Evolutionary conservation across 305 asterid genomes (phyloP), one percentile per base, ranked within the genome.

Genomic region (Fraxinus ornus): DNA sequence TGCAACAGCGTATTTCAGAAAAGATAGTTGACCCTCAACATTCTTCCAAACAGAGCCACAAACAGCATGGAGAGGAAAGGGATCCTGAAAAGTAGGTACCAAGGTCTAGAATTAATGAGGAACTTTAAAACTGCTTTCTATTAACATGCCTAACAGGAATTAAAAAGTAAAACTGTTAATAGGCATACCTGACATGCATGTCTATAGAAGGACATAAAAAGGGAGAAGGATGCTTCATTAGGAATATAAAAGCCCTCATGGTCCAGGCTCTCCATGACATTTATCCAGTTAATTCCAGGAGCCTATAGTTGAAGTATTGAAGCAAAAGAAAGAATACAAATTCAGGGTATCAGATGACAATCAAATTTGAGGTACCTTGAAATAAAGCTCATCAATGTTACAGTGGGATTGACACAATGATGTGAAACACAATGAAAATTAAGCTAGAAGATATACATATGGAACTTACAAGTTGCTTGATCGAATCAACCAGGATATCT

Each of bases 1-100:
- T 2, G 93, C 86, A 81, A 97, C 96, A 73, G 98, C 98, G 86
- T 91, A 81, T 86, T 91, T 93, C 30, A 97, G 91, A 85, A 97
- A 93, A 44, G 98, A 97, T 47, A 97, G 91, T 89, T 97, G 99
- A 55, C 98, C 99, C 90, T 97, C 99, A n/a, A 85, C 90, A 88
- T 97, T 97, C 88, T 92, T 91, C 98, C 99, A 97, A 71, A 93
- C 85, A 82, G 88, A 94, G 83, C 99, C 97, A 88, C 99, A 95
- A 79, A 97, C 86, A 76, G 96, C 91, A 86, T 85, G 95, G 79
- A 97, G 96, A 60, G 99, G 99, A 70, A 93, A 97, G 73, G 97
- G 94, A 76, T 95, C 98, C 99, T 97, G 86, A 81, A 83, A 71
- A 74, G 28, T 12, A 62, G 32, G 72, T 62, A 24, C 15, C 32